Base-by-base conservation (phyloP, 2,329 filamentous ascomycete species). In the Parafenestella ontariensis region DNA sequence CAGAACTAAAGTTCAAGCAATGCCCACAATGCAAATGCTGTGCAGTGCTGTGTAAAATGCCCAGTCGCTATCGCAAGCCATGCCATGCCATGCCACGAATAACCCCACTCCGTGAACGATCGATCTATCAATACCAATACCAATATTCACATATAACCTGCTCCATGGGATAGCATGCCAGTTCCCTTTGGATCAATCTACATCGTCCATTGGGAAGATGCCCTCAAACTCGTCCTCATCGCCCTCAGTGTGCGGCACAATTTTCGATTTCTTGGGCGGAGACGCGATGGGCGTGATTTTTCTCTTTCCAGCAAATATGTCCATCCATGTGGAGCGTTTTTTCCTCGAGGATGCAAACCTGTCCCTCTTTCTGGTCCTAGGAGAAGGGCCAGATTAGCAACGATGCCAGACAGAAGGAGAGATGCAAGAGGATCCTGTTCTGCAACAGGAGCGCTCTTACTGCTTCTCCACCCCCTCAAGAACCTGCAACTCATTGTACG, bases 391-490 rank as follows among this genome's bases (percentile, higher is more conserved):
- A 43, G 10, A 46, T 44, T 39, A 45, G 28, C 33, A 49, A n/a
- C 31, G 13, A 34, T 13, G 15, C 15, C 31, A 34, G 5, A 10
- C 10, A 11, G 11, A 13, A 31, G 8, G 15, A 34, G 13, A 10
- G 13, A 10, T 6, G 7, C 13, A 6, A 13, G 10, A 36, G 28
- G 37, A 33, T 10, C 28, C 17, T 15, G 28, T 24, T 42, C 41
- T 54, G 36, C 15, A 34, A 49, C 26, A 40, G 39, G 46, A 40
- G 20, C 37, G 52, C 40, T 46, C 64, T 68, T 64, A 70, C 62
- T 56, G 46, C 61, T 68, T 65, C 49, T 68, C 66, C 26, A 72
- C 46, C 5, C 69, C 69, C n/a, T 70, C 62, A 18, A 72, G 66
- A 5, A 72, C 56, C 20, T 62, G 55, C 5, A 70, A 24, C n/a